A percentile compares a stretch with the other conserved stretches of the same genome.
Evolutionary conservation across 2,329 filamentous ascomycete genomes (phyloP).

Genomic region (Alternaria ethzedia): DNA sequence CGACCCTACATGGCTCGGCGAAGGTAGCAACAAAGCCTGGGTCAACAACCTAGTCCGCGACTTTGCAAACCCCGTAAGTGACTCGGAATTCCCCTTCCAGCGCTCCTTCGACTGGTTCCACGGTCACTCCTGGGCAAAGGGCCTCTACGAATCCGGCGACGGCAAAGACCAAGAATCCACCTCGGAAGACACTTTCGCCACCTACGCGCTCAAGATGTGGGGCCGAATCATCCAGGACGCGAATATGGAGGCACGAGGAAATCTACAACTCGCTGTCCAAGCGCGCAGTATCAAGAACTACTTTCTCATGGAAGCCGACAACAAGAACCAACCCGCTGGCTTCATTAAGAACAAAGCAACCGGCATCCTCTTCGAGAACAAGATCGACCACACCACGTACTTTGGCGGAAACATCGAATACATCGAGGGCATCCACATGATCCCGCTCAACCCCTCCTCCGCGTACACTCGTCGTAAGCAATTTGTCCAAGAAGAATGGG

Average conservation of each 20-base stretch:
- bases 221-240: conserved; percentile 75
- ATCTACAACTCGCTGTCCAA: conserved; percentile 82
- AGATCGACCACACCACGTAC: conserved; percentile 88
- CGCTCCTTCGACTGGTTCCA: conserved; percentile 83
- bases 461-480: conserved; percentile 70
- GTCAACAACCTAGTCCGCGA: conserved; percentile 86
- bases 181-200: conserved; percentile 89
- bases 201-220: conserved; percentile 95
- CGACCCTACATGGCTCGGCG: conserved; percentile 74
- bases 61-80: conserved; percentile 75
- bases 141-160: conserved; percentile 74
- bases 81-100: conserved; percentile 77
- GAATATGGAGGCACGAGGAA: conserved; percentile 79
- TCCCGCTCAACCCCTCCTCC: conserved; percentile 75
- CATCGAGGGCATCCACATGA: conserved; percentile 81
- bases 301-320: conserved; percentile 78
- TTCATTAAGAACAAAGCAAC: conserved; percentile 84
- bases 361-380: conserved; percentile 88
- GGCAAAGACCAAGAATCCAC: conserved; percentile 90
- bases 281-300: conserved; percentile 77
- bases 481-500: conserved; percentile 75
- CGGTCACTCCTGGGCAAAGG: conserved; percentile 93
- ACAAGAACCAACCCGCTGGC: conserved; percentile 73
- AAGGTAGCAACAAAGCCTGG: conserved; percentile 73
- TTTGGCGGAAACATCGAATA: conserved; percentile 75